Conservation (phyloP, 2,329 filamentous ascomycete species). For the Fusarium aywerte region DNA sequence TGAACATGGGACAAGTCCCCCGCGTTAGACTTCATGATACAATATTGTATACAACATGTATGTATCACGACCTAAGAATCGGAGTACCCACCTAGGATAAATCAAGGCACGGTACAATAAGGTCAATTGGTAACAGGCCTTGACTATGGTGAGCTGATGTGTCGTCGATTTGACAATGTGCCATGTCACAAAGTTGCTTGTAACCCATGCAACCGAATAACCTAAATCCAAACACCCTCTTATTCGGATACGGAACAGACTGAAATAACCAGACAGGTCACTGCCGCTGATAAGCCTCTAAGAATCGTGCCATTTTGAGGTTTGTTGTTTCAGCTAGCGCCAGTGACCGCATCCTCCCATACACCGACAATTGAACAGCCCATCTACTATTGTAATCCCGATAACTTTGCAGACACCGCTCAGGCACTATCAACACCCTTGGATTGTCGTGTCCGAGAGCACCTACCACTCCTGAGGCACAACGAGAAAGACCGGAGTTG, state of each 20-base stretch:
- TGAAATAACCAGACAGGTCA: neutral
- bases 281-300: neutral
- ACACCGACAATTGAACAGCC: conserved; percentile 24
- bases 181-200: neutral
- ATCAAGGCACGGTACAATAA: neutral
- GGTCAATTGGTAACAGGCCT: neutral
- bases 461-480: neutral
- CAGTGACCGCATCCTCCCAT: conserved; percentile 18
- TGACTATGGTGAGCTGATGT: neutral
- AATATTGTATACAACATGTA: neutral
- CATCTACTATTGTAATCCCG: conserved; percentile 8
- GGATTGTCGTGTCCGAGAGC: conserved; percentile 20
- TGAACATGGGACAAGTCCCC: neutral
- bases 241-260: conserved; percentile 1
- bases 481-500: neutral
- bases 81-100: neutral
- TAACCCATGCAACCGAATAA: neutral
- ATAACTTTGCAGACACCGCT: conserved; percentile 6
- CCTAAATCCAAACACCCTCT: neutral
- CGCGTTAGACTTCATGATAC: neutral
- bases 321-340: conserved; percentile 8
- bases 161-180: neutral
- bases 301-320: neutral
- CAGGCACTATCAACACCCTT: conserved; percentile 6
- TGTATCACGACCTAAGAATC: neutral